A percentile compares a stretch with the other conserved stretches of the same genome.
phyloP scores from a whole-genome alignment of 257 asterid species.

The Lavandula angustifolia region DNA sequence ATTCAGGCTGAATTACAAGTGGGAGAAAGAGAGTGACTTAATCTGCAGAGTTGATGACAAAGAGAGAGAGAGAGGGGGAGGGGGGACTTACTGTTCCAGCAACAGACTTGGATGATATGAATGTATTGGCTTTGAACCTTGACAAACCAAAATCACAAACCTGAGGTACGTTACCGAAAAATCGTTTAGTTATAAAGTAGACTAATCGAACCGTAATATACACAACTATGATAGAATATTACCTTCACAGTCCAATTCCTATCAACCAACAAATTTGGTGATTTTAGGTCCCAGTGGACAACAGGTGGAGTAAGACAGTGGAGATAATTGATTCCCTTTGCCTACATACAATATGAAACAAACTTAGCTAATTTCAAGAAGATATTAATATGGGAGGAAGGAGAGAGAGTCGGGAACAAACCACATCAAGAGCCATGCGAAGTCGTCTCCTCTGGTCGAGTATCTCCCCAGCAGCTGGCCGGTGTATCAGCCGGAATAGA shows the following conservation, averaged over 20 bases:
- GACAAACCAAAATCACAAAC: constrained; percentile 96
- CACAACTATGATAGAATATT: constrained; percentile 15
- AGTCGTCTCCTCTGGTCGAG: constrained; percentile 79
- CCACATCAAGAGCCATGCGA: constrained; percentile 97
- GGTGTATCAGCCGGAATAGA: constrained; percentile 82
- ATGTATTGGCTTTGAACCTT: constrained; percentile 88
- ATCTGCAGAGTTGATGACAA: constrained; percentile 31
- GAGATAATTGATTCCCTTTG: constrained; percentile 89
- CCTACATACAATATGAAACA: constrained; percentile 45
- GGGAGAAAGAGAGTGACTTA: constrained; percentile 37
- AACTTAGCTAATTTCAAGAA: constrained; percentile 20
- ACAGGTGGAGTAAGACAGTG: constrained; percentile 80
- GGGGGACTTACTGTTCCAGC: constrained; percentile 86
- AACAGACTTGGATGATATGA: constrained; percentile 85
- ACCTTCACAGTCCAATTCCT: constrained; percentile 92
- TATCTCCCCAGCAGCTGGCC: constrained; percentile 83
- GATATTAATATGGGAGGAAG: neutral
- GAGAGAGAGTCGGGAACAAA: constrained; percentile 38
- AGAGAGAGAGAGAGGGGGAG: neutral
- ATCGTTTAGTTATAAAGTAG: constrained; percentile 19
- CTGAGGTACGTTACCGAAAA: constrained; percentile 35
- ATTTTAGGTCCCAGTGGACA: constrained; percentile 92
- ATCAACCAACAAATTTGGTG: constrained; percentile 91
- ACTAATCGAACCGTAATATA: neutral
- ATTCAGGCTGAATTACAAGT: constrained; percentile 78